Evolutionary conservation across 768 basidiomycete species (phyloP).

Genomic region (Auricularia cornea): DNA sequence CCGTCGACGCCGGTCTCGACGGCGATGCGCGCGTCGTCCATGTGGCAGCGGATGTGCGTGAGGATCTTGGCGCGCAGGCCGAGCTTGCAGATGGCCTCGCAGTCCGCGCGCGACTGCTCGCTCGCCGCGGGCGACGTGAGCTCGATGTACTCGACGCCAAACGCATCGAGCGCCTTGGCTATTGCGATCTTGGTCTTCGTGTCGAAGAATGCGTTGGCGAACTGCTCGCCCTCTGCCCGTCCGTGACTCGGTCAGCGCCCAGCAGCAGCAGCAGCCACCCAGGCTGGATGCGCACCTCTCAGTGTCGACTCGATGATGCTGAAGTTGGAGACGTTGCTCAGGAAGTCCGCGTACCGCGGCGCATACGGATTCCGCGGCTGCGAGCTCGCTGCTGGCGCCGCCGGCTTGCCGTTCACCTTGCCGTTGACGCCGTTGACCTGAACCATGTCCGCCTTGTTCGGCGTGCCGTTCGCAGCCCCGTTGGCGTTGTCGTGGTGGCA

Average conservation of each 20-base stretch:
- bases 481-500: slow-evolving; percentile 55
- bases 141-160: slow-evolving; percentile 99
- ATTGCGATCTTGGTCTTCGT: slow-evolving; percentile 99
- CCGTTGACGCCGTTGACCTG: slow-evolving; percentile 43
- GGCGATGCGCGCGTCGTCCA: slow-evolving; percentile 98
- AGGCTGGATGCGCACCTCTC: slow-evolving; percentile 49
- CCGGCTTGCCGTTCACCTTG: slow-evolving; percentile 22
- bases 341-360: slow-evolving; percentile 83
- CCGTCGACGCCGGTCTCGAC: slow-evolving; percentile 99
- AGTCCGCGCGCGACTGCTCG: slow-evolving; percentile 87
- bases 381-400: slow-evolving; percentile 16
- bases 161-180: slow-evolving; percentile 94
- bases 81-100: slow-evolving; percentile 98
- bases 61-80: slow-evolving; percentile 94
- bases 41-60: slow-evolving; percentile 98
- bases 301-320: slow-evolving; percentile 97
- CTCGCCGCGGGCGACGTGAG: slow-evolving; percentile 97
- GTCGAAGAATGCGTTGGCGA: slow-evolving; percentile 99
- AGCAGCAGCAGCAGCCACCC: neutral
- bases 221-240: slow-evolving; percentile 87
- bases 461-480: slow-evolving; percentile 30
- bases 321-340: slow-evolving; percentile 89
- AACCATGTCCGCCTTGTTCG: slow-evolving; percentile 51
- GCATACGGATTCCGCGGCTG: slow-evolving; percentile 71
- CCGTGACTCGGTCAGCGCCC: neutral